Base-by-base conservation (phyloP, 371 early-diverging fungal genomes). In the Smittium culicis region DNA sequence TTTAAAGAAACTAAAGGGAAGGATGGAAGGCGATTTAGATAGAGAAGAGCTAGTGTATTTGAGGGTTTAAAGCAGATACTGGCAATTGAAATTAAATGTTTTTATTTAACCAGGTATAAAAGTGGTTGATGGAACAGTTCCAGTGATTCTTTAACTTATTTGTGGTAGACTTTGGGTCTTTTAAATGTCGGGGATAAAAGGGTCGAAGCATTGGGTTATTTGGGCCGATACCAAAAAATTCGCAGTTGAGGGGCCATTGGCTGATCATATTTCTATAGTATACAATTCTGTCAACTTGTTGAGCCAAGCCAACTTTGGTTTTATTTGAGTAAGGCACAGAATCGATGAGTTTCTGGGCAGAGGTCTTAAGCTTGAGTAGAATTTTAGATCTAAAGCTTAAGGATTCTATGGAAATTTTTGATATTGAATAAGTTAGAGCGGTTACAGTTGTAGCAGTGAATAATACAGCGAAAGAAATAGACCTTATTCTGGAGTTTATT, bases 201-300 rank as follows among this genome's bases (percentile, higher is more conserved):
- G 5, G 5, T 45, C 45, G 45, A 5, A 45, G 20, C 20, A 45
- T 11, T 11, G 45, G 20, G 45, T 5, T 45, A 5, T 20, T 20
- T 45, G 45, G 45, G 5, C 20, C 20, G 20, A 45, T 5, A 11
- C 45, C 45, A 45, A 45, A 45, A 45, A 45, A 45, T 45, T 45
- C 45, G 45, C 20, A 11, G 45, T 45, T 45, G 11, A 5, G 45
- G 5, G 45, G 45, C 45, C 45, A 45, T 45, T 45, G 11, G 5
- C 45, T 45, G 45, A 45, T 45, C 45, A 45, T 11, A 11, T 45
- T 20, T 20, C 45, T 45, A 20, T 45, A 45, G 20, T 45, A 45
- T 11, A 11, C 45, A 5, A 45, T 11, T 45, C 45, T 45, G 11
- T 20, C 45, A 45, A 45, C 45, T 20, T 45, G 73, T 74, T 24